Base-by-base conservation (phyloP, 225 moss, liverwort and hornwort species). In the Physcomitrellopsis africana region DNA sequence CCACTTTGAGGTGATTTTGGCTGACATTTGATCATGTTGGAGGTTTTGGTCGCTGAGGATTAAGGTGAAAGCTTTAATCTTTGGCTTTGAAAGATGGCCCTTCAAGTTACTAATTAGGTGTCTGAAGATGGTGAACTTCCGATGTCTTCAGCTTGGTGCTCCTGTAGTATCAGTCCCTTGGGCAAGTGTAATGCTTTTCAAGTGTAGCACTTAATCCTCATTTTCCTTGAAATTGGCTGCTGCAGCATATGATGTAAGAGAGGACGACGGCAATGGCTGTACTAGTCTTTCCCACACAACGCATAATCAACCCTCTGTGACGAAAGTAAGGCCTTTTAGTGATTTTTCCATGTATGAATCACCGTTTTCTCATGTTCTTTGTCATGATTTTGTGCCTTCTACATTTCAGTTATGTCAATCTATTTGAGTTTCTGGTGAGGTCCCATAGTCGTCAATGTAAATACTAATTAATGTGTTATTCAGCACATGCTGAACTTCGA, bases 221-320 rank as follows among this genome's bases (percentile, higher is more conserved):
- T 51, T 63, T 15, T 16, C 37, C 32, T 62, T n/a, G n/a, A 73
- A 60, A 73, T 45, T 13, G 26, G 18, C 15, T 80, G 26, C 59
- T 72, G 80, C 86, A 77, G 68, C 88, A 14, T 90, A 90, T 63
- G 92, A 90, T 53, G 92, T 86, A 72, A 88, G 81, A 67, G 88
- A 90, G 46, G 91, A 89, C 47, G 90, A 84, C 42, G 88, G 83
- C 11, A 80, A 86, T 83, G 87, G 78, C 46, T 68, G 55, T 55
- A 74, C 76, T 23, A 84, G 86, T 70, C 84, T 81, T 67, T 86
- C 92, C 37, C 58, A 90, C 27, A 81, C 90, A 37, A 76, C 86
- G n/a, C 88, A 88, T 37, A 73, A 54, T 62, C 72, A 66, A 60
- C 84, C 84, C 62, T 90, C 92, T 68, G 64, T 93, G 13, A 90